Evolutionary conservation across 345 rosid genomes (phyloP), one percentile per base, ranked within the genome.

Genomic region (Raphanus raphanistrum): DNA sequence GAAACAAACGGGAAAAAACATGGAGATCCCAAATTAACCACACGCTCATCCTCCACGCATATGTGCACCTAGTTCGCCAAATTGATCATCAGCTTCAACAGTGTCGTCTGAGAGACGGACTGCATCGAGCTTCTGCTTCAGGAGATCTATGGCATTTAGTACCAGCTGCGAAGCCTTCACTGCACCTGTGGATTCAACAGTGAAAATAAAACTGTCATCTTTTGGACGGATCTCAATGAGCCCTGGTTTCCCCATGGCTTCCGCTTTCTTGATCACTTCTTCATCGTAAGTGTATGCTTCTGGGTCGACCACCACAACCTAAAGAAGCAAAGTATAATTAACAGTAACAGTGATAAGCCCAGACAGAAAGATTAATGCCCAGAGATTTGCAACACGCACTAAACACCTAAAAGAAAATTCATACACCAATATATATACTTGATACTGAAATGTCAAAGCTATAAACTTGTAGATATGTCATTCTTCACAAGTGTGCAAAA

Each of bases 1-100:
- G 27, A 62, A 33, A 62, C 43, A 76, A 16, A 8, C 16, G 1
- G 11, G 80, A 36, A 0, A 12, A 70, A 60, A 59, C 33, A 79
- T 4, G 6, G 33, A 70, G 75, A 21, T 21, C 48, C 63, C 5
- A 3, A 26, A 27, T 8, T 2, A 27, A 63, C 50, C 32, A 63
- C 78, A 36, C 38, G 31, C 32, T 33, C 84, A 93, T 55, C 98
- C 99, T 72, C 90, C 99, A 2, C 92, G 96, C 99, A 93, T 87
- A 72, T 95, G 99, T 4, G 96, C 99, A 64, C 99, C 96, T 6
- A 93, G 96, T 82, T 96, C 99, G 28, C 97, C 99, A 83, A 93
- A 96, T 76, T 92, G 99, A 82, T 96, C 99, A 83, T 93, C 98
- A 0, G 96, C 99, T 81, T 93, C 97, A 1, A 93, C 97, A 2